A percentile compares a stretch with the other conserved stretches of the same genome.
Evolutionary conservation across 228 moss, liverwort and hornwort species (phyloP).

Genomic region (Sphagnum magellanicum): DNA sequence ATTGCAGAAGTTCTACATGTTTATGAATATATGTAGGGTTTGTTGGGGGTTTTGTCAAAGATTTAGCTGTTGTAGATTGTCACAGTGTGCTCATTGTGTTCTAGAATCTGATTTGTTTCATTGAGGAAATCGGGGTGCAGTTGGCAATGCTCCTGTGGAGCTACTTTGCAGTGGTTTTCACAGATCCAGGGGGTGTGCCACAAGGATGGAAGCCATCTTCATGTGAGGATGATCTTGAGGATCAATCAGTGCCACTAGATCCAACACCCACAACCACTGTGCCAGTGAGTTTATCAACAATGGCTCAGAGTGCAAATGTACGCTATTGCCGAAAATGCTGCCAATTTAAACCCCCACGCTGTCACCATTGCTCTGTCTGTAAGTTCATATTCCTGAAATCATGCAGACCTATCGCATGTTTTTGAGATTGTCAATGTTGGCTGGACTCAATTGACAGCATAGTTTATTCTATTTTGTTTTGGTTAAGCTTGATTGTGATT

Average conservation of each 20-base stretch:
- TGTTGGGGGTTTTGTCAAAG: no score
- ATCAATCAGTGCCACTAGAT: constrained; percentile 58
- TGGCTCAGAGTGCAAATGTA: constrained; percentile 49
- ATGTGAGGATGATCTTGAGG: constrained; percentile 86
- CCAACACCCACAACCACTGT: constrained; percentile 21
- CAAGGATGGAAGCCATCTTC: constrained; percentile 62
- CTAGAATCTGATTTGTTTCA: neutral
- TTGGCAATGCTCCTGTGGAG: constrained; percentile 90
- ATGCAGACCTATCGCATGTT: no score
- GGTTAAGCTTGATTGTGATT: no score
- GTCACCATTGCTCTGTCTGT: constrained; percentile 98
- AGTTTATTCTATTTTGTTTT: no score
- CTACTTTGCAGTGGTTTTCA: constrained; percentile 91
- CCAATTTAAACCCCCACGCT: constrained; percentile 94
- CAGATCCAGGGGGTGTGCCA: constrained; percentile 95
- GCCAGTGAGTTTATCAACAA: constrained; percentile 43
- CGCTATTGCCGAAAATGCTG: constrained; percentile 90
- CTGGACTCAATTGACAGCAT: no score
- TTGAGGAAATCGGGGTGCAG: constrained; percentile 9
- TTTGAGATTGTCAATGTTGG: no score
- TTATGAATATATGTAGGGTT: no score
- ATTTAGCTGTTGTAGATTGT: no score
- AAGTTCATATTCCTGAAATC: constrained; percentile 6
- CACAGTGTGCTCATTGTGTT: no score
- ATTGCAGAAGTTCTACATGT: no score